These are phyloP conservation scores for Litsea cubeba DNA, from an alignment of 164 flowering plant species.

Conservation along the genomic window DNA sequence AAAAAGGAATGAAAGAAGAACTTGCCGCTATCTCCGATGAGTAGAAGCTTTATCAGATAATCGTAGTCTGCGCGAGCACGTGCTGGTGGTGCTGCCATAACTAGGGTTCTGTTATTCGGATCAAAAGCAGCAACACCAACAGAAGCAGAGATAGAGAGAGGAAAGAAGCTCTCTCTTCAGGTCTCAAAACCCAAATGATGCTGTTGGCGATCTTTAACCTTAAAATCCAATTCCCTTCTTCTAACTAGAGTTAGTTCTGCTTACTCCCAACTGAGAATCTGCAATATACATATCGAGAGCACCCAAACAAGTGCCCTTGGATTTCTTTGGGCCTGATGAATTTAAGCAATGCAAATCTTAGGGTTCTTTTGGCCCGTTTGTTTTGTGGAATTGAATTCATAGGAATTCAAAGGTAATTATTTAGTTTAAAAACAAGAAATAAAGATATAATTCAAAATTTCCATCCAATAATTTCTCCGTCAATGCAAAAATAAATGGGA, in stretches of 20 bases:
- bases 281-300: not conserved
- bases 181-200: too few relatives aligned
- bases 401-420: too few relatives aligned
- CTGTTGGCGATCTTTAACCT: too few relatives aligned
- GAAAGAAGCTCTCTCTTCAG: not conserved
- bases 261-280: not conserved
- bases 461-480: too few relatives aligned
- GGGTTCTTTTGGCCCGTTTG: too few relatives aligned
- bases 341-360: too few relatives aligned
- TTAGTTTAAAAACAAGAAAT: too few relatives aligned
- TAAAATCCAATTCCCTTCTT: not conserved
- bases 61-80: conserved; percentile 52
- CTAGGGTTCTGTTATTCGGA: not conserved
- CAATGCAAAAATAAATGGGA: too few relatives aligned
- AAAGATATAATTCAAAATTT: too few relatives aligned
- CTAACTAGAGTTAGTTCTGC: not conserved
- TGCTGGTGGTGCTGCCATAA: conserved; percentile 41
- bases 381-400: too few relatives aligned
- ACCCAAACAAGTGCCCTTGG: not conserved
- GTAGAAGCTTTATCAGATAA: conserved; percentile 41
- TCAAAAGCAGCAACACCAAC: not conserved
- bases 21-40: conserved; percentile 48
- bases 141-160: not conserved
- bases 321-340: too few relatives aligned
- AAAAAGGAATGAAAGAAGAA: not conserved